Evolutionary conservation across 1,284 basidiomycete genomes (phyloP), one percentile per base, ranked within the genome.

Genomic region (Ustilago curta): DNA sequence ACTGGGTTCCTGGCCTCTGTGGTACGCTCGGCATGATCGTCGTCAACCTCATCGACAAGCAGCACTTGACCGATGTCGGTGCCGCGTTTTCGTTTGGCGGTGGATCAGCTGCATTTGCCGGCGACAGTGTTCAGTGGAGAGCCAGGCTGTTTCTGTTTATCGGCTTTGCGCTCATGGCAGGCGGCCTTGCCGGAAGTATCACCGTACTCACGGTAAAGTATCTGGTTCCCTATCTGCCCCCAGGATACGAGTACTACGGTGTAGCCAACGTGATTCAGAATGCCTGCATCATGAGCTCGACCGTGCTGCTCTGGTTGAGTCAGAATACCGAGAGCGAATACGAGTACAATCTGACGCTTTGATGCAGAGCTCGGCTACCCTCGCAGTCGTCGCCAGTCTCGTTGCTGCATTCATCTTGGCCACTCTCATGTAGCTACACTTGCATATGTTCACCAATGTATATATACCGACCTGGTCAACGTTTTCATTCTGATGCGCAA

Each of bases 101-200:
- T n/a, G 59, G 77, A 16, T 59, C 74, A 16, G 76, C 71, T 29
- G 74, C 59, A 0, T 93, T 94, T 77, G 88, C 91, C 0, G 87
- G 90, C 6, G 92, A 83, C 48, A 72, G 70, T 23, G 71, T 93
- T 1, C 93, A 95, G 18, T 96, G 94, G 93, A 88, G 93, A 68
- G 95, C 95, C 3, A 87, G 95, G 37, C 86, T 96, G 69, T 90
- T 96, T 78, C 86, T 98, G 77, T 99, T 99, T 86, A 89, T 98
- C 70, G 96, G 96, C 0, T 97, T 99, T 82, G 95, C 96, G 0
- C 86, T 98, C 55, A 94, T 98, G 93, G 95, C 95, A 0, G 95
- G 95, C 27, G 96, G 95, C 1, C 86, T 98, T 55, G 95, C 95
- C 12, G 95, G 95, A 48, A 95, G 93, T 82, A 89, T 96, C 80